Evolutionary conservation across 2,329 filamentous ascomycete genomes (phyloP), one percentile per base, ranked within the genome.

Genomic region (Trichoderma koningii): DNA sequence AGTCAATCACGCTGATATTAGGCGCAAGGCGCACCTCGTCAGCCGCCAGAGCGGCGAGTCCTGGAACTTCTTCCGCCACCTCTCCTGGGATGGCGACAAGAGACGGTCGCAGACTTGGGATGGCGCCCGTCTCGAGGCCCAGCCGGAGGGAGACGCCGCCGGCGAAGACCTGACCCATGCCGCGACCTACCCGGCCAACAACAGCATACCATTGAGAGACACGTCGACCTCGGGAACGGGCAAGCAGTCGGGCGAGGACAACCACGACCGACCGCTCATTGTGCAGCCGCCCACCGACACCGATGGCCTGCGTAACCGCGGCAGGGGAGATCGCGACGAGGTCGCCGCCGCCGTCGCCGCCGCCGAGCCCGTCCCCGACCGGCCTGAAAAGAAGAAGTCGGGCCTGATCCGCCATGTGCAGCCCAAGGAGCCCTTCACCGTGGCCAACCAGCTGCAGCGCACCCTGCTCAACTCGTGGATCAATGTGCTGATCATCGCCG

Each of bases 391-490:
- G 63, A 72, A 78, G 52, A 73, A 77, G 47, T 72, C 75, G 21
- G 70, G 76, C 7, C 68, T 84, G 30, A 78, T 84, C 72, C 80
- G 79, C 44, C 73, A 80, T 38, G 72, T 84, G 19, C 67, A 80
- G n/a, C 81, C 82, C 12, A 83, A 83, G 69, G 77, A 79, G 65
- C 81, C 83, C 2, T 89, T 85, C 66, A 89, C 87, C 0, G 71
- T 85, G 9, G 78, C 78, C 66, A 88, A 88, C 71, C 90, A 93
- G 76, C 76, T 93, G 55, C 86, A 87, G 70, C 87, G 90, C 19
- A 93, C 92, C 0, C 71, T 96, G 3, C 85, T 96, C 69, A 89
- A 86, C 71, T 95, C 91, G 0, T 96, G 91, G 87, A 89, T 97
- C 79, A 97, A 97, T 73, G 73, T 96, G 26, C 79, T 97, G 28